These are phyloP conservation scores for Malassezia slooffiae DNA, from an alignment of 1,284 basidiomycete genomes.

Conservation along the genomic window DNA sequence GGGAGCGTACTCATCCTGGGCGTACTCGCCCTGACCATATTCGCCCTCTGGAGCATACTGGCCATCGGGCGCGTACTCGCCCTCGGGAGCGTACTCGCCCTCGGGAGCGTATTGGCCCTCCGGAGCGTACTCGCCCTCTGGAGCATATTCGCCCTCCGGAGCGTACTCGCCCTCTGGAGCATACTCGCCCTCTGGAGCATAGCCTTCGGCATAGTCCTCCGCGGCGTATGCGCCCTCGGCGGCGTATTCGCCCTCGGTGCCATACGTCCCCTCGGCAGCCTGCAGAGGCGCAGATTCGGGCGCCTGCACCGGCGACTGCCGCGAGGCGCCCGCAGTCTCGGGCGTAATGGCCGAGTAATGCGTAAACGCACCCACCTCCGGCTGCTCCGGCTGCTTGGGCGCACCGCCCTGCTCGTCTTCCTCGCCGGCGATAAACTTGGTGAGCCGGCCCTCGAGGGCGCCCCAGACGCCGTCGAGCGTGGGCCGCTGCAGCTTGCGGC, in stretches of 20 bases:
- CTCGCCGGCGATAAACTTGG: constrained; percentile 78
- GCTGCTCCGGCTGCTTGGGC: constrained; percentile 34
- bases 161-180: not conserved
- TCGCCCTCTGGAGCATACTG: not conserved
- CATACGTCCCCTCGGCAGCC: too few relatives aligned
- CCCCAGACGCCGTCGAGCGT: constrained; percentile 83
- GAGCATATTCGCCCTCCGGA: constrained; percentile 3
- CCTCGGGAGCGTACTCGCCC: constrained; percentile 4
- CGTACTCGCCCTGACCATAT: constrained; percentile 4
- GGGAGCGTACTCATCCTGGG: constrained; percentile 4
- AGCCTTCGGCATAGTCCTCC: constrained; percentile 1
- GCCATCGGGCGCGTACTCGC: constrained; percentile 1
- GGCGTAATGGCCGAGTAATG: constrained; percentile 91
- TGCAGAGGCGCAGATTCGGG: not conserved
- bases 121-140: not conserved
- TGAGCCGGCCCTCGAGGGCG: constrained; percentile 86
- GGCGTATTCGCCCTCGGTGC: constrained; percentile 1
- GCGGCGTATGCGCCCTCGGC: not conserved
- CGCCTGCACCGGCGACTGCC: too few relatives aligned
- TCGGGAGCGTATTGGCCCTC: constrained; percentile 1
- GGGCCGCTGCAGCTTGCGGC: constrained; percentile 58
- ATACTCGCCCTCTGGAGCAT: constrained; percentile 3
- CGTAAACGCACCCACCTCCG: constrained; percentile 65
- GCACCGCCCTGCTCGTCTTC: constrained; percentile 45
- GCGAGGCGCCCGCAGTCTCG: constrained; percentile 48